A percentile compares a stretch with the other conserved stretches of the same genome.
Conservation (phyloP, 306 rosid species). For the Glycine tomentella region DNA sequence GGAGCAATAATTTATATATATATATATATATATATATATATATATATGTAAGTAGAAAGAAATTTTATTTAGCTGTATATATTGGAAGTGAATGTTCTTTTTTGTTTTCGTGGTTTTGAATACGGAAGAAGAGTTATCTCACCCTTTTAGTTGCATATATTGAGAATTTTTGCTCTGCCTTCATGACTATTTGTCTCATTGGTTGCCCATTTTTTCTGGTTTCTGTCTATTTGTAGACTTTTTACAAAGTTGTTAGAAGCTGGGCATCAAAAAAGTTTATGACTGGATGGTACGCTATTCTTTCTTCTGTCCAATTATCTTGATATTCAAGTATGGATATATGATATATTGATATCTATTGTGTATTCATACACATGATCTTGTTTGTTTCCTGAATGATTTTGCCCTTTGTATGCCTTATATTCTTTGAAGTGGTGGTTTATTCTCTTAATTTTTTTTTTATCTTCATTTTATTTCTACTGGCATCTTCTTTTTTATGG, state of each 20-base stretch:
- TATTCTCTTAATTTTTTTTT: not conserved
- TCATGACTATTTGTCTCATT: conserved; percentile 31
- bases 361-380: conserved; percentile 36
- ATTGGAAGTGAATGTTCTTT: too few relatives aligned
- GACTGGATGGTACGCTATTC: conserved; percentile 80
- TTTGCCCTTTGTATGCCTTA: not conserved
- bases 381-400: not conserved
- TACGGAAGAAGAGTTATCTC: not conserved
- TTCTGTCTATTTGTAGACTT: conserved; percentile 65
- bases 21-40: too few relatives aligned
- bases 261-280: conserved; percentile 93
- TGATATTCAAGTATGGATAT: too few relatives aligned
- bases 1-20: too few relatives aligned
- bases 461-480: not conserved
- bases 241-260: conserved; percentile 80
- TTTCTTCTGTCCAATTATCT: not conserved
- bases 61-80: too few relatives aligned
- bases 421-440: not conserved
- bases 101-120: too few relatives aligned
- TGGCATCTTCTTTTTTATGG: too few relatives aligned
- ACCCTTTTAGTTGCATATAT: not conserved
- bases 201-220: conserved; percentile 15
- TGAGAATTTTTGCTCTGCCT: not conserved
- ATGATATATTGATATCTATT: too few relatives aligned
- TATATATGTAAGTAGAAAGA: too few relatives aligned